Evolutionary conservation across 352 stramenopile species (phyloP), one percentile per base, ranked within the genome.

Genomic region (Phytophthora aleatoria): DNA sequence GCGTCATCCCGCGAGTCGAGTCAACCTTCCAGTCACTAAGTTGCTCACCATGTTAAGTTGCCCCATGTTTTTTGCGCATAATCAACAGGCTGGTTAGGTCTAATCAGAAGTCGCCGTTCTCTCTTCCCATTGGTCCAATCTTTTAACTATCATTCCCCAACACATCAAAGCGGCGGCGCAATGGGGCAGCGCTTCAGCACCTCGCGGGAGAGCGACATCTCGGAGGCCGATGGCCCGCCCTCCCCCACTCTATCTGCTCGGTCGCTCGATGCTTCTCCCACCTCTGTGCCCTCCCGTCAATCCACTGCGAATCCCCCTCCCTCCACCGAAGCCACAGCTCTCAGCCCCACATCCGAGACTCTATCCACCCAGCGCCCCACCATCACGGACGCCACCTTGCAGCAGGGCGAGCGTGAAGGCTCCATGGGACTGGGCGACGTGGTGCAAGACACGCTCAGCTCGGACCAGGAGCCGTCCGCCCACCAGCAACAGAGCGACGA

Each of bases 171-270:
- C 20, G 20, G 20, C 16, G 20, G 20, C 33, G 35, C n/a, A 3
- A 83, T 83, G 75, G 75, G 75, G 20, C 75, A 81, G 50, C 64
- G 60, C 44, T 54, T 69, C 0, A 79, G 64, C 52, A 71, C 61
- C 1, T 31, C 62, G 36, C 67, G 64, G 26, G 60, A 67, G 3
- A 77, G 73, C 55, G 71, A 77, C 57, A 54, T 38, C 47, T 53
- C 31, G 4, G 28, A 54, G 27, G 38, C 4, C 38, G 50, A 53
- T 9, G 48, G 15, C 9, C 26, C 38, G 16, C 27, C 26, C 39
- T 33, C 44, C 11, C 27, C 49, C 27, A 10, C n/a, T 3, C 26
- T 26, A 24, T 27, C 36, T 5, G 20, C 36, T 24, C 50, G 6
- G 9, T 30, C 50, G 1, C 9, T 47, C 20, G 44, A 58, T 50